Conservation (phyloP, 2,329 filamentous ascomycete genomes). For the Didymella pinodella region DNA sequence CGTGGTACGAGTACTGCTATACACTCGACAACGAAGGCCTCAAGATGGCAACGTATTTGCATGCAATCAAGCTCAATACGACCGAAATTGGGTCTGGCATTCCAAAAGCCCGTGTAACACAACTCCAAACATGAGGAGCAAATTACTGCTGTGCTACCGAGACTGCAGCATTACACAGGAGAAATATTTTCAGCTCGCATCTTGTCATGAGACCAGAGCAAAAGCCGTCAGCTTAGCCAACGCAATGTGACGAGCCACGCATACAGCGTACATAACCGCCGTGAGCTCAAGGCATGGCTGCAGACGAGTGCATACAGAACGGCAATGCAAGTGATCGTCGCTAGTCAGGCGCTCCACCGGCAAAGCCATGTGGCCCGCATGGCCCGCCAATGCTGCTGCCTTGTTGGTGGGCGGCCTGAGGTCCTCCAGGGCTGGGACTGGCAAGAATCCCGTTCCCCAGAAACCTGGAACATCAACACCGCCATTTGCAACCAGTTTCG, state of each 20-base stretch:
- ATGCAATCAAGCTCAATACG: conserved; percentile 2
- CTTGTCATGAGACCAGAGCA: background rate
- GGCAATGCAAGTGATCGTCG: conserved; percentile 30
- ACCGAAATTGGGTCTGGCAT: background rate
- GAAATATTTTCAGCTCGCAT: background rate
- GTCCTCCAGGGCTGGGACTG: background rate
- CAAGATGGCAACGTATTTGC: background rate
- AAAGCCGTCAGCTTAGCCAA: conserved; percentile 23
- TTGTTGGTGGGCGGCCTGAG: conserved; percentile 2
- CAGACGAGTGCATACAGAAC: conserved; percentile 26
- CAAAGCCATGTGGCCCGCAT: conserved; percentile 12
- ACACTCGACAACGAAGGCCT: background rate
- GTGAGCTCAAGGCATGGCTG: conserved; percentile 27
- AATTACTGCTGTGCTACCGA: background rate
- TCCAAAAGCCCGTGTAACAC: conserved; percentile 4
- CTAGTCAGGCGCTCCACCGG: conserved; percentile 18
- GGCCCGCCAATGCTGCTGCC: conserved; percentile 18
- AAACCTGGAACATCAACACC: conserved; percentile 8
- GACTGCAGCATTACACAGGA: background rate
- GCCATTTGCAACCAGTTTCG: conserved; percentile 6
- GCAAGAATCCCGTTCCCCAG: background rate
- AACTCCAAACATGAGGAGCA: conserved; percentile 3
- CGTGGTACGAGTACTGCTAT: background rate
- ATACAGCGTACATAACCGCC: conserved; percentile 38
- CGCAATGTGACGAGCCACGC: conserved; percentile 36